Evolutionary conservation across 2,329 filamentous ascomycete species (phyloP), one percentile per base, ranked within the genome.

Genomic region (Tolypocladium inflatum): DNA sequence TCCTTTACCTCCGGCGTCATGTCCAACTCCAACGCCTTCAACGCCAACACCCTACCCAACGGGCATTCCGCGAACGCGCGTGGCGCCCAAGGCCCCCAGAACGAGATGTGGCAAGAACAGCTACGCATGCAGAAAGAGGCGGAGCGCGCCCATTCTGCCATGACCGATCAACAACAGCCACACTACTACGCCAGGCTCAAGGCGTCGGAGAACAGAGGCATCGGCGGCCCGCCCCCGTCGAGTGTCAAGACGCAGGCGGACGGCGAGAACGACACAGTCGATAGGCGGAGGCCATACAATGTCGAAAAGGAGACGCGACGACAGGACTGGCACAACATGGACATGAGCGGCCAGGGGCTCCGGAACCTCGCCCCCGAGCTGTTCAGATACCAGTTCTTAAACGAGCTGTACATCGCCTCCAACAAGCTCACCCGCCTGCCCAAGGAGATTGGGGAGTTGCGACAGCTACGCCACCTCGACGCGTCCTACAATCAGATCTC

Each of bases 341-440:
- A 99, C 73, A 87, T 97, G 71, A 94, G 92, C 65, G 94, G 94
- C n/a, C 94, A 97, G 76, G 93, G 93, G 23, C 78, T 99, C 54
- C 88, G 91, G 64, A 89, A 91, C 59, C 79, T 99, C 38, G 86
- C 91, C 1, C 77, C 83, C 10, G 84, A 88, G 51, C 79, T 99
- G 38, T 97, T 97, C 76, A 80, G 83, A 64, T 99, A 97, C 74
- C 82, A 82, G 51, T 97, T 99, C 72, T 78, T 99, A 58, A 89
- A 89, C 64, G 93, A 95, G 73, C 83, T 99, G 37, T 97, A 96
- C 72, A 85, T 99, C 62, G 91, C 91, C 66, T 93, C 91, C 64
- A 99, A 99, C 79, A 92, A 91, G 71, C 81, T 99, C 59, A 85
- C 85, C 35, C 80, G 82, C 52, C 77, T 99, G n/a, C 91, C 93